A percentile compares a stretch with the other conserved stretches of the same genome.
Conservation (phyloP, 306 rosid species). For the Oxytropis ochrocephala region DNA sequence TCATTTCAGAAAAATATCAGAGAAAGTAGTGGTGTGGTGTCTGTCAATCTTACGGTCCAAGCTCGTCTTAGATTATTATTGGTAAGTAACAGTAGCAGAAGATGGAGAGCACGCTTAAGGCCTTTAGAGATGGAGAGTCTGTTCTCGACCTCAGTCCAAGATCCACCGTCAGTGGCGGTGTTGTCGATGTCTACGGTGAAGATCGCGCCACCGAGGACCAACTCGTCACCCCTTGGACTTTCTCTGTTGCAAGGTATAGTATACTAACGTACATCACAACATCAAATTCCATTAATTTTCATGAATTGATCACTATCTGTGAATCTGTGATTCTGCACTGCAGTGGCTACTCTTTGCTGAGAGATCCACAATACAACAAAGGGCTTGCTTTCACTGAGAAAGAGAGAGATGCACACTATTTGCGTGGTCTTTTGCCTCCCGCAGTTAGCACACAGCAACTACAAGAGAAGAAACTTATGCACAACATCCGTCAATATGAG, state of each 20-base stretch:
- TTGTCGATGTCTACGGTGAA: conserved; percentile 82
- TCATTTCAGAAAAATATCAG: too few species aligned
- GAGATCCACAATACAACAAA: conserved; percentile 96
- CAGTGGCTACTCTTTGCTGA: conserved; percentile 84
- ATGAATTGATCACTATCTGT: background rate
- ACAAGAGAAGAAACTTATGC: conserved; percentile 75
- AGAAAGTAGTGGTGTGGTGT: too few species aligned
- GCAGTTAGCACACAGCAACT: conserved; percentile 49
- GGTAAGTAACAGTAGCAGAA: background rate
- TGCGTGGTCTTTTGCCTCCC: conserved; percentile 96
- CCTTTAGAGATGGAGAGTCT: conserved; percentile 50
- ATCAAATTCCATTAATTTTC: background rate
- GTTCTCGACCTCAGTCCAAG: conserved; percentile 73
- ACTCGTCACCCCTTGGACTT: conserved; percentile 89
- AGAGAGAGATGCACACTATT: conserved; percentile 93
- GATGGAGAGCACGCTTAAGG: conserved; percentile 63
- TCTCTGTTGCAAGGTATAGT: conserved; percentile 86
- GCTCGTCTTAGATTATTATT: too few species aligned
- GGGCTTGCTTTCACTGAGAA: conserved; percentile 84
- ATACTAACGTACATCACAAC: background rate
- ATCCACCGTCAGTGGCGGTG: conserved; percentile 70
- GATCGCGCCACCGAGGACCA: conserved; percentile 84
- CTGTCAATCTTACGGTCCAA: too few species aligned
- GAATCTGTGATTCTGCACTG: conserved; percentile 38
- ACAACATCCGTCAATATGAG: conserved; percentile 60